Conservation (phyloP, 2,329 filamentous ascomycete genomes). For the Leptographium radiaticola region DNA sequence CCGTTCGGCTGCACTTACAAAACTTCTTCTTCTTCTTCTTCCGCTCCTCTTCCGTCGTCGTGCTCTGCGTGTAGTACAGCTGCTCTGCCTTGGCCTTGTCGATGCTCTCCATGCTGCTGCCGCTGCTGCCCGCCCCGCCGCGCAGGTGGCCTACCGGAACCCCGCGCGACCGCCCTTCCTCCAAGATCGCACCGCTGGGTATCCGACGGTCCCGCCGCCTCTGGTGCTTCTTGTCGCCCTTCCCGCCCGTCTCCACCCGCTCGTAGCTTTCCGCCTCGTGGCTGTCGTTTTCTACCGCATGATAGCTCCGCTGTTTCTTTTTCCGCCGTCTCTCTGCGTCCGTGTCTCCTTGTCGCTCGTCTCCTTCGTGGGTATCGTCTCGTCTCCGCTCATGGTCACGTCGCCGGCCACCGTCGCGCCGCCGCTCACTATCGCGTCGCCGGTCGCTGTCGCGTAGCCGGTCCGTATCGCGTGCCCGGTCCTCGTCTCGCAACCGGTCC, state of each 20-base stretch:
- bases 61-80: conserved; percentile 21
- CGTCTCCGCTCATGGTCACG: not conserved
- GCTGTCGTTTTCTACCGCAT: not conserved
- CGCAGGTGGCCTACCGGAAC: conserved; percentile 17
- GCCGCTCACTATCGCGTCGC: too few species aligned
- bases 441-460: not conserved
- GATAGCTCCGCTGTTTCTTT: not conserved
- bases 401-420: too few species aligned
- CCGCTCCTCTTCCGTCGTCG: conserved; percentile 12
- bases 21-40: conserved; percentile 43
- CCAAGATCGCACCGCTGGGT: conserved; percentile 57
- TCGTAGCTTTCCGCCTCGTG: conserved; percentile 6
- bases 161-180: conserved; percentile 42
- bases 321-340: not conserved
- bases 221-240: conserved; percentile 6
- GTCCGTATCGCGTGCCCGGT: not conserved
- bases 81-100: conserved; percentile 36
- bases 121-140: conserved; percentile 31
- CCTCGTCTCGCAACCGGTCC: not conserved
- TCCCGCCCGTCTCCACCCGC: conserved; percentile 5
- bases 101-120: conserved; percentile 35
- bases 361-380: not conserved
- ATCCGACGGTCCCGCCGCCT: conserved; percentile 34
- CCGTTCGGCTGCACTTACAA: too few species aligned
- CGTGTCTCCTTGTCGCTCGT: not conserved